Base-by-base conservation (phyloP, 2,329 filamentous ascomycete species). In the Westerdykella ornata region DNA sequence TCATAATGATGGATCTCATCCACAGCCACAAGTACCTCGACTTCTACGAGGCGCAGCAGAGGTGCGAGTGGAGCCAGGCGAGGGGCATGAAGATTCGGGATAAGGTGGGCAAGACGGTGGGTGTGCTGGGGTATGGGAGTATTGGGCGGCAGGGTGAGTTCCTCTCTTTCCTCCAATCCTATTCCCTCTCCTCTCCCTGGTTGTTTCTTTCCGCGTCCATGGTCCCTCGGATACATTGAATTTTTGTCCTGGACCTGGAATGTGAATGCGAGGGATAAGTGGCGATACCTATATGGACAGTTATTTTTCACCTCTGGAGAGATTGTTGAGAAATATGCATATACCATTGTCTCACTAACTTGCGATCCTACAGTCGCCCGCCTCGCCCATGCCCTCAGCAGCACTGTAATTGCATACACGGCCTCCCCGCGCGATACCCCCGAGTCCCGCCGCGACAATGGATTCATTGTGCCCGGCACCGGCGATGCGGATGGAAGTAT, bases 371-470 rank as follows among this genome's bases (percentile, higher is more conserved):
- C 47, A 75, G 74, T 76, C 31, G 77, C 71, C 26, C 70, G 71
- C 18, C 72, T 86, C 3, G 76, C 76, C 9, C 72, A 71, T 12
- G 81, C 82, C 2, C 63, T 87, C 53, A 85, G 85, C 14, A 82
- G 86, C 75, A 72, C 79, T 19, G 77, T 90, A 0, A 72, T 88
- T 57, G 85, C 85, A 1, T 88, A 84, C 68, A 90, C 85, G 0
- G 80, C 84, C 0, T 78, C 77, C 18, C 76, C 82, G 1, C 80
- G 82, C n/a, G 61, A 70, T 7, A 87, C 84, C 0, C 75, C 80
- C 0, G 80, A 81, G 41, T 82, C 80, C 1, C 76, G 75, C 34
- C 69, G 65, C 19, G 84, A 90, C 62, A 59, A 67, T 12, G 76
- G 79, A 5, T 90, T 82, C 66, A 76, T 82, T 26, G 78, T 86